Conservation (phyloP, 2,329 filamentous ascomycete genomes). For the Chaetomium sp. region DNA sequence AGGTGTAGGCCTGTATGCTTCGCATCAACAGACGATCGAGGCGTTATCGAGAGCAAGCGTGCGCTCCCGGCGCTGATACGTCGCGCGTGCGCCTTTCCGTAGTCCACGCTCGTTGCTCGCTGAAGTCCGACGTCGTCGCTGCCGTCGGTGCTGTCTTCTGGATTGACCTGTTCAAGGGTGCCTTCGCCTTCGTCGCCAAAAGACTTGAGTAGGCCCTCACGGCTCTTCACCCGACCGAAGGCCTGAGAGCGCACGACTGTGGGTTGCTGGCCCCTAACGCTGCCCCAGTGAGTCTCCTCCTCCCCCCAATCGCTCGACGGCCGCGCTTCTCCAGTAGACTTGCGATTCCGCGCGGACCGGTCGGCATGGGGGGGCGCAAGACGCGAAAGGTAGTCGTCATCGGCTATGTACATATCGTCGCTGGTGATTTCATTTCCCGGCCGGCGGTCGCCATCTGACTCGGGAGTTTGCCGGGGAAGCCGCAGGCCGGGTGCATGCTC, state of each 20-base stretch:
- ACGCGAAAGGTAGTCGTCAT: slow-evolving; percentile 74
- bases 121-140: slow-evolving; percentile 50
- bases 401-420: slow-evolving; percentile 65
- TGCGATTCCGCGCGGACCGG: slow-evolving; percentile 39
- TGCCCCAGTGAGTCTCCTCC: slow-evolving; percentile 54
- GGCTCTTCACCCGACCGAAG: slow-evolving; percentile 53
- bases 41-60: slow-evolving; percentile 68
- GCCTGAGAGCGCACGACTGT: slow-evolving; percentile 62
- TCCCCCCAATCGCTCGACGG: slow-evolving; percentile 64
- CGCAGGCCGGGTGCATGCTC: slow-evolving; percentile 25
- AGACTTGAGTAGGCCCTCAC: slow-evolving; percentile 53
- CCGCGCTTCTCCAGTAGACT: slow-evolving; percentile 54
- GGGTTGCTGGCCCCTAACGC: slow-evolving; percentile 50
- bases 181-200: slow-evolving; percentile 42
- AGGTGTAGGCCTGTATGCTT: slow-evolving; percentile 41
- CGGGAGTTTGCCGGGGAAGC: slow-evolving; percentile 48
- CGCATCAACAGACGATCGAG: slow-evolving; percentile 56
- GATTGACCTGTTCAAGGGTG: slow-evolving; percentile 23
- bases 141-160: slow-evolving; percentile 28
- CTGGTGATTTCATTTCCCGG: slow-evolving; percentile 50
- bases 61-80: slow-evolving; percentile 79
- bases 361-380: slow-evolving; percentile 42
- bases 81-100: slow-evolving; percentile 65
- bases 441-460: slow-evolving; percentile 45
- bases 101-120: slow-evolving; percentile 71